Evolutionary conservation across 2,329 filamentous ascomycete genomes (phyloP), one percentile per base, ranked within the genome.

Genomic region (Emmonsia crescens): DNA sequence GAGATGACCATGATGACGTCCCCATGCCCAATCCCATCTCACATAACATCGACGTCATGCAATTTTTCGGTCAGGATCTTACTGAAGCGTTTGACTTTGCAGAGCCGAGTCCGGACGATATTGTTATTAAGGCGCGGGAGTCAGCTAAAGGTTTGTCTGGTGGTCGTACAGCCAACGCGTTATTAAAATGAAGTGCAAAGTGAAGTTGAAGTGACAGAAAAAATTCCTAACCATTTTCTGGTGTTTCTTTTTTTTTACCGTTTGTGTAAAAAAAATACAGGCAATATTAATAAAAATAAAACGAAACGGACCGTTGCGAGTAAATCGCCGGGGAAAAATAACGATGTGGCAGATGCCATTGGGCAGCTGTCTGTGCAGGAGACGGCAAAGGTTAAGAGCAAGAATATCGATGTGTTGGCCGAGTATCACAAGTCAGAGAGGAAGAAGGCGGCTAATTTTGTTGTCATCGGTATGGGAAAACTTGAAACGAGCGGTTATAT

Each of bases 21-120:
- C 14, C 21, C 6, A 33, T 24, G 73, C 72, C 69, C 72, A 72
- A 64, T 64, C 74, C 55, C 63, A 65, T 55, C 67, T 69, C 38
- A 72, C 38, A 68, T 56, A 67, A 67, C 27, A 66, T 75, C 63
- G 71, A 75, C 68, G 60, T 75, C 33, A 70, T 74, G 55, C 66
- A 67, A 60, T 71, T 77, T 27, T 76, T 75, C 62, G 74, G 74
- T 61, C 70, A 74, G 64, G 68, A 74, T 61, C 66, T 73, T 70
- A 71, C 75, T 77, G 73, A 76, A 74, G 70, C 70, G 54, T 79
- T 77, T 73, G 76, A 86, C 63, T 96, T 96, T 77, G 80, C 87
- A 80, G 85, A 85, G 73, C 92, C 93, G 61, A 96, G 92, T 76
- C 92, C 92, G 67, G 92, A 97, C 78, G 92, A 96, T 74, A 78